Percentiles rank a stretch among this genome's conserved stretches.
These are phyloP conservation scores for Santalum album DNA, from an alignment of 164 flowering plant species.

Conservation along the genomic window DNA sequence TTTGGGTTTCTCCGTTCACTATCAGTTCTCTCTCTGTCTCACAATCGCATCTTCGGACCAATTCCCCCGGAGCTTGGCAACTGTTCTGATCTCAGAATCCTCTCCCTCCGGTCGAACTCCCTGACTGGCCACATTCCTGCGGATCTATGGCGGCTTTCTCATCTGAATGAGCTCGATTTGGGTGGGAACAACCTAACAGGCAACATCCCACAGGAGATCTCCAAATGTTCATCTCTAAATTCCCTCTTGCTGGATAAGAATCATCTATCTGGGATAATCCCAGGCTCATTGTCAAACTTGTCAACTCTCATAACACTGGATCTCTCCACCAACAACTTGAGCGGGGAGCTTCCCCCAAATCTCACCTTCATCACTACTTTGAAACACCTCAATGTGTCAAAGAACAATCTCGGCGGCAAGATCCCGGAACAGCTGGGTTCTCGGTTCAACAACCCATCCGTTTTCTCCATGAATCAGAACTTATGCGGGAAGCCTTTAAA, in stretches of 20 bases:
- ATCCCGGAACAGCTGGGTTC: not conserved
- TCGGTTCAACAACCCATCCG: not conserved
- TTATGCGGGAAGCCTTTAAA: not conserved
- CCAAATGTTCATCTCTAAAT: conserved; percentile 25
- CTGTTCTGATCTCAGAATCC: conserved; percentile 36
- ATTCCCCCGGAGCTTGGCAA: conserved; percentile 49
- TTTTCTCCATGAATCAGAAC: not conserved
- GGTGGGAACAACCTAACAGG: conserved; percentile 48
- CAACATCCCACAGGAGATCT: conserved; percentile 39
- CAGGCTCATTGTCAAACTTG: conserved; percentile 22
- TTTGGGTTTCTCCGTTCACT: conserved; percentile 49
- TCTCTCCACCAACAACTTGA: conserved; percentile 39
- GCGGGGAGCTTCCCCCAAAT: conserved; percentile 37
- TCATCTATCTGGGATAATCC: conserved; percentile 34
- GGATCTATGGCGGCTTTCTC: conserved; percentile 31
- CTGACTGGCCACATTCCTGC: conserved; percentile 40
- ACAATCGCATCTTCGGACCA: conserved; percentile 36
- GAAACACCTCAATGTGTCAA: not conserved
- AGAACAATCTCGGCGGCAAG: not conserved
- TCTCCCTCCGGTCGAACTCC: conserved; percentile 32
- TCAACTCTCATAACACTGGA: conserved; percentile 29
- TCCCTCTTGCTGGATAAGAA: conserved; percentile 27
- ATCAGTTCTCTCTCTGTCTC: conserved; percentile 36
- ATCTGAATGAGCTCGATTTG: conserved; percentile 32
- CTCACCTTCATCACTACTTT: conserved; percentile 15